Conservation (phyloP, 768 basidiomycete genomes). For the Pleurotus salmoneostramineus region DNA sequence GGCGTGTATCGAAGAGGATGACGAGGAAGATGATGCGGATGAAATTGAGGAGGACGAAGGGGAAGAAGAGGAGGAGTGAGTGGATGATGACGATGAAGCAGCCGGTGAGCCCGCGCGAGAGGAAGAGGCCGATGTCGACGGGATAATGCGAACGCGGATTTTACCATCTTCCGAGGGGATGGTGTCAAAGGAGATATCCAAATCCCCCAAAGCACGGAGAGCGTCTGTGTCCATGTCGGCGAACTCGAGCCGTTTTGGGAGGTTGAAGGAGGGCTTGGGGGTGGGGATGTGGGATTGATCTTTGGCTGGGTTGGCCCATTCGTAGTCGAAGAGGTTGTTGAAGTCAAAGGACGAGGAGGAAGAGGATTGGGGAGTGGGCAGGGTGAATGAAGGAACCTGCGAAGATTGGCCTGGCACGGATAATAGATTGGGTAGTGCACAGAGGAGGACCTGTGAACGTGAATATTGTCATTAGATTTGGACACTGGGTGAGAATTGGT, state of each 20-base stretch:
- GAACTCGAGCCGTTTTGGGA: conserved; percentile 51
- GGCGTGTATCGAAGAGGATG: background rate
- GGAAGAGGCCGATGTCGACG: conserved; percentile 40
- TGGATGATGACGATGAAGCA: conserved; percentile 4
- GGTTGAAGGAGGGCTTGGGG: conserved; percentile 23
- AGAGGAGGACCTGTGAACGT: conserved; percentile 63
- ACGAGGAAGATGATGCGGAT: no score
- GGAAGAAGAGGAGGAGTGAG: background rate
- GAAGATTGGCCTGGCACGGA: conserved; percentile 59
- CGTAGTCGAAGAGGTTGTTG: conserved; percentile 44
- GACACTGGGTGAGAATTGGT: conserved; percentile 6
- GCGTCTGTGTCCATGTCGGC: conserved; percentile 46
- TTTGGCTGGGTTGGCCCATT: conserved; percentile 39
- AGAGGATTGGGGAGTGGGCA: conserved; percentile 41
- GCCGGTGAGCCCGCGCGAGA: conserved; percentile 33
- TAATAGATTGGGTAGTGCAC: conserved; percentile 71
- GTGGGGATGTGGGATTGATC: conserved; percentile 12
- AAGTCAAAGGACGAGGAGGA: conserved; percentile 43
- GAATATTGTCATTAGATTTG: conserved; percentile 12
- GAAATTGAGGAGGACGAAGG: no score
- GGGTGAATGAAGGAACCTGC: conserved; percentile 46
- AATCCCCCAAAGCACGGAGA: conserved; percentile 45
- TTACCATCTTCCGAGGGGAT: conserved; percentile 61
- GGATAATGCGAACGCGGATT: conserved; percentile 72
- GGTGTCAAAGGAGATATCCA: conserved; percentile 75